These are phyloP conservation scores for Solanum commersonii DNA, from an alignment of 257 asterid genomes.

Conservation along the genomic window DNA sequence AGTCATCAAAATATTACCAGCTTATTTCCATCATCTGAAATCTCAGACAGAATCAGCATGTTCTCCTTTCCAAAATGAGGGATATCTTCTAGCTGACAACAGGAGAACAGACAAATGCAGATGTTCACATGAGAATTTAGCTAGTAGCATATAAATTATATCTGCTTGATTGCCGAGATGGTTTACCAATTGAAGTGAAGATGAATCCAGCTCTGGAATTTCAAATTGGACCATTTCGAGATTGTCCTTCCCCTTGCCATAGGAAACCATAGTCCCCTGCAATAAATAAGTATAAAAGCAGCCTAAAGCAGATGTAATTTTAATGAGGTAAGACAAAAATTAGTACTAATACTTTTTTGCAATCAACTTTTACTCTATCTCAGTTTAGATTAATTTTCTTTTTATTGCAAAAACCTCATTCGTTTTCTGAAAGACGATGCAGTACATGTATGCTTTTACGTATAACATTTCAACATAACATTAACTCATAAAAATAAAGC, in stretches of 20 bases:
- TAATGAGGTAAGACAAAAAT: not conserved
- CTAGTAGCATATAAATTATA: not conserved
- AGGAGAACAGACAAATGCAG: constrained; percentile 2
- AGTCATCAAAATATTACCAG: constrained; percentile 23
- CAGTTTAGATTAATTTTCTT: constrained; percentile 5
- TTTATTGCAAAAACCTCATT: not conserved
- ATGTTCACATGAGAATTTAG: not conserved
- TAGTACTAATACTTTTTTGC: not conserved
- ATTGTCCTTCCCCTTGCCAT: constrained; percentile 14
- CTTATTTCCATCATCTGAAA: constrained; percentile 31
- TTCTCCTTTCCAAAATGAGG: constrained; percentile 25
- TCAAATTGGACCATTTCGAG: constrained; percentile 48
- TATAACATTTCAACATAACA: not conserved
- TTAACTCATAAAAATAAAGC: not conserved
- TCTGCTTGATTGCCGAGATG: not conserved
- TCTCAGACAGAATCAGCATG: constrained; percentile 26
- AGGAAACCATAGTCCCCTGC: constrained; percentile 30
- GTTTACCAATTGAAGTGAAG: constrained; percentile 37
- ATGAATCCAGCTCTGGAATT: constrained; percentile 47
- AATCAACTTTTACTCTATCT: constrained; percentile 10
- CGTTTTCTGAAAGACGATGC: constrained; percentile 12
- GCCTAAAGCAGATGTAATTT: constrained; percentile 2
- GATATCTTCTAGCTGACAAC: constrained; percentile 28
- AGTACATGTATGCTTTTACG: not conserved
- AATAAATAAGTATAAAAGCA: not conserved